Base-by-base conservation (phyloP, 805 yeast genomes). In the Tetrapisispora taiwanensis region DNA sequence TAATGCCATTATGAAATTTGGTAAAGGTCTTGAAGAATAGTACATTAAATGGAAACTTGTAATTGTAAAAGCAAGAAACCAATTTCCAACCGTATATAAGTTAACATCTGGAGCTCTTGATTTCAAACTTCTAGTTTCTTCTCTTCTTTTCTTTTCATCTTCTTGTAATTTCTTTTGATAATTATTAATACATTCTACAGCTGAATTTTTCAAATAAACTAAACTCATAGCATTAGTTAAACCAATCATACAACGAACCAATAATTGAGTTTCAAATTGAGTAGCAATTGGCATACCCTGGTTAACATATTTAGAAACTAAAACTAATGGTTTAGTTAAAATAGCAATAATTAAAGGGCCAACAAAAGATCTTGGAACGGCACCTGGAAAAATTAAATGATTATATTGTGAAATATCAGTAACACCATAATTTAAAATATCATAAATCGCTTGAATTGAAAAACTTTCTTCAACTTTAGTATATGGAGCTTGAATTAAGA, bases 381-480 rank as follows among this genome's bases (percentile, higher is more conserved):
- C 89, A 2, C 97, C 97, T 0, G 96, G 95, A 59, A 86, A 90
- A 42, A 69, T 62, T 7, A 70, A 49, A 59, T 90, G 97, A 57
- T 90, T 97, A 58, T 73, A 90, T 40, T 66, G 48, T 1, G 64
- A 48, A 1, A 73, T 14, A 47, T 63, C 64, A 20, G 46, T 50
- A 3, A 59, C 30, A 7, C 95, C 96, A 57, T 77, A 72, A 49
- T 74, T 72, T 41, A 85, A 50, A 36, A 88, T 69, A 55, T 90
- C 97, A 57, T 89, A 88, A 35, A 86, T 70, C 0, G 97, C 97
- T 55, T 90, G 97, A 37, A 85, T 68, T 53, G 81, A 85, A 70
- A 90, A 90, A 26, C 95, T 85, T 60, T 90, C 97, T 60, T 90
- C 97, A 0, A 90, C 96, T 63, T 90, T 90, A 1, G 97, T 82